Percentiles rank a stretch among this genome's conserved stretches.
Evolutionary conservation across 257 asterid genomes (phyloP).

Genomic region (Nyctanthes arbortristis): DNA sequence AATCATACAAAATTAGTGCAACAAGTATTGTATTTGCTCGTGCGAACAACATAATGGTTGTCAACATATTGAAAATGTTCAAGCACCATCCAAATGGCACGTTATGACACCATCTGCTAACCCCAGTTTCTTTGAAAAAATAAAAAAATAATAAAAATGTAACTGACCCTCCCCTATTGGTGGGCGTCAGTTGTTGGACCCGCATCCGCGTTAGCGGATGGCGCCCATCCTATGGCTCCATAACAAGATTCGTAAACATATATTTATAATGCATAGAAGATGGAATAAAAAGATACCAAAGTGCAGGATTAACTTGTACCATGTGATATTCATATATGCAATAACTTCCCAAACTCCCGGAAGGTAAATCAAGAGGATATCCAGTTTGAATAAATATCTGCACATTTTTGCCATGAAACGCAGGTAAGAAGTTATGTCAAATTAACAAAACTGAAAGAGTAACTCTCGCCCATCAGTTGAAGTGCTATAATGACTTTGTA

Average conservation of each 20-base stretch:
- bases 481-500: slow-evolving; percentile 11
- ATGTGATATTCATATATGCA: slow-evolving; percentile 99
- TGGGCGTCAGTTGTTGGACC: no score
- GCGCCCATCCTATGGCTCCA: no score
- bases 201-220: no score
- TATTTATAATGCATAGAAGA: background rate
- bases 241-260: no score
- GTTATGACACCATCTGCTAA: no score
- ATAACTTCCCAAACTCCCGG: slow-evolving; percentile 99
- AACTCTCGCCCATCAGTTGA: slow-evolving; percentile 16
- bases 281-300: background rate
- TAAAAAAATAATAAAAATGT: no score
- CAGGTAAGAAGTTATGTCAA: no score
- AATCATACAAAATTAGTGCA: background rate
- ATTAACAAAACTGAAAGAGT: slow-evolving; percentile 22
- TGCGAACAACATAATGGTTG: background rate
- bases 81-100: no score
- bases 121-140: no score
- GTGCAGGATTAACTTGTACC: slow-evolving; percentile 43
- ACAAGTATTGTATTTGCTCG: background rate
- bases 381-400: slow-evolving; percentile 99
- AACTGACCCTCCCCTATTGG: no score
- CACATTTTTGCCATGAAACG: slow-evolving; percentile 30
- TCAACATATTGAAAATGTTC: no score
- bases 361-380: slow-evolving; percentile 98